These are phyloP conservation scores for Russula olivacea DNA, from an alignment of 768 basidiomycete species.

Conservation along the genomic window DNA sequence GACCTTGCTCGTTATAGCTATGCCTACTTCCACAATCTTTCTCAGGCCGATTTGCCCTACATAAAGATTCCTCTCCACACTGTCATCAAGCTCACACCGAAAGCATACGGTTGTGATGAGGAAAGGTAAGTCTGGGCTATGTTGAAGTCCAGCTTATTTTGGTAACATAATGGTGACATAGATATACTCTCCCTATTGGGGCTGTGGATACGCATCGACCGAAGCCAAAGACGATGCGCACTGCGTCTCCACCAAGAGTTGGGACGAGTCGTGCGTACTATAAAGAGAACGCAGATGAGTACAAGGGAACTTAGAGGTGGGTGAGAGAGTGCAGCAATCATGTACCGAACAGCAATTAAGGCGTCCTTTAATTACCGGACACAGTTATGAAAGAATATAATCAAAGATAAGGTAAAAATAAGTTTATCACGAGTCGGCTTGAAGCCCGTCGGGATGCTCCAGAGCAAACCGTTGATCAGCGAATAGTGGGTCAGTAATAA, in stretches of 20 bases:
- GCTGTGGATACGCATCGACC: slow-evolving; percentile 94
- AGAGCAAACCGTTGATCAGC: slow-evolving; percentile 36
- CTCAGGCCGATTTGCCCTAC: slow-evolving; percentile 92
- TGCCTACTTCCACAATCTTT: slow-evolving; percentile 91
- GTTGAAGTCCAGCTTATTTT: not conserved
- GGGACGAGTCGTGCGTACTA: slow-evolving; percentile 28
- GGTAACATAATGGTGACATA: slow-evolving; percentile 28
- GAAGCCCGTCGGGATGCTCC: not conserved
- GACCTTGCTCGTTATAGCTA: slow-evolving; percentile 49
- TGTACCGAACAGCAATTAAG: not conserved
- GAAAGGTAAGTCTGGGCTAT: slow-evolving; percentile 54
- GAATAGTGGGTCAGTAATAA: slow-evolving; percentile 35
- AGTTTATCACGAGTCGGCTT: too few relatives aligned
- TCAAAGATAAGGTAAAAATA: not conserved
- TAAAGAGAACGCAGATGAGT: slow-evolving; percentile 15
- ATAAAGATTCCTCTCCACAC: slow-evolving; percentile 97
- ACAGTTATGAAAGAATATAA: not conserved
- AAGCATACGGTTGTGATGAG: slow-evolving; percentile 98
- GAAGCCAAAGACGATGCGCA: slow-evolving; percentile 35
- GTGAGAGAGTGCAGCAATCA: not conserved
- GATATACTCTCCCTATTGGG: slow-evolving; percentile 82
- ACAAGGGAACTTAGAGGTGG: not conserved
- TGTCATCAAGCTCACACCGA: slow-evolving; percentile 96
- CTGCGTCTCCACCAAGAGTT: slow-evolving; percentile 11
- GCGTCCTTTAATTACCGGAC: not conserved